Evolutionary conservation across 192 early-diverging fungal species (phyloP).

Genomic region (Coemansia sp.): DNA sequence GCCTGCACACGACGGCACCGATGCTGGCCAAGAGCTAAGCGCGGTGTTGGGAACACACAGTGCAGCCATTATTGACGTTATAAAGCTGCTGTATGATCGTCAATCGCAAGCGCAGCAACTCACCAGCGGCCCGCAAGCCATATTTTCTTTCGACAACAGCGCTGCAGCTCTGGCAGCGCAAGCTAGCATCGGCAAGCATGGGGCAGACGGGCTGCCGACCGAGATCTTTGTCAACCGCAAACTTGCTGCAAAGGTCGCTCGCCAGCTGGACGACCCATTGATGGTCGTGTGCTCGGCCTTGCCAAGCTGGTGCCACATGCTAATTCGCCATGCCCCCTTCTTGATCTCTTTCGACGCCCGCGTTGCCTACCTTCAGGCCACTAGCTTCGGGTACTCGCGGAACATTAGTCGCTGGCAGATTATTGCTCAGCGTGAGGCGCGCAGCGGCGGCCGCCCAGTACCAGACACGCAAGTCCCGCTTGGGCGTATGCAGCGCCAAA

Average conservation of each 20-base stretch:
- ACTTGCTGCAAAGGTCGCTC: constrained; percentile 77
- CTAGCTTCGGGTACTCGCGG: constrained; percentile 83
- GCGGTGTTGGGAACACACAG: constrained; percentile 8
- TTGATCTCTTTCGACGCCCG: constrained; percentile 82
- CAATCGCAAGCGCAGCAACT: background rate
- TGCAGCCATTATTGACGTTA: constrained; percentile 8
- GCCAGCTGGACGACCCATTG: constrained; percentile 86
- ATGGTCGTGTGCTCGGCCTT: constrained; percentile 80
- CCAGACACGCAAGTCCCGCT: constrained; percentile 45
- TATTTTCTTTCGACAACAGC: background rate
- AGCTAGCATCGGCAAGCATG: background rate
- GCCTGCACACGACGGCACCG: no score
- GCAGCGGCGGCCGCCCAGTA: background rate
- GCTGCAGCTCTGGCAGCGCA: background rate
- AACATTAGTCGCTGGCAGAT: constrained; percentile 67
- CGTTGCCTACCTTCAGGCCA: constrained; percentile 73
- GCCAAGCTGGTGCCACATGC: constrained; percentile 68
- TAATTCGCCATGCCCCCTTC: constrained; percentile 70
- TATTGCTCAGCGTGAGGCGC: constrained; percentile 25
- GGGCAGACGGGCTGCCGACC: background rate
- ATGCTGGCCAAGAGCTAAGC: background rate
- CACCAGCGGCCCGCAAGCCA: background rate
- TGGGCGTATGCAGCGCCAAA: constrained; percentile 77
- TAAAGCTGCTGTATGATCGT: constrained; percentile 7
- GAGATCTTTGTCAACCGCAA: constrained; percentile 71